Evolutionary conservation across 225 moss, liverwort and hornwort species (phyloP).

Genomic region (Takakia lepidozioides): DNA sequence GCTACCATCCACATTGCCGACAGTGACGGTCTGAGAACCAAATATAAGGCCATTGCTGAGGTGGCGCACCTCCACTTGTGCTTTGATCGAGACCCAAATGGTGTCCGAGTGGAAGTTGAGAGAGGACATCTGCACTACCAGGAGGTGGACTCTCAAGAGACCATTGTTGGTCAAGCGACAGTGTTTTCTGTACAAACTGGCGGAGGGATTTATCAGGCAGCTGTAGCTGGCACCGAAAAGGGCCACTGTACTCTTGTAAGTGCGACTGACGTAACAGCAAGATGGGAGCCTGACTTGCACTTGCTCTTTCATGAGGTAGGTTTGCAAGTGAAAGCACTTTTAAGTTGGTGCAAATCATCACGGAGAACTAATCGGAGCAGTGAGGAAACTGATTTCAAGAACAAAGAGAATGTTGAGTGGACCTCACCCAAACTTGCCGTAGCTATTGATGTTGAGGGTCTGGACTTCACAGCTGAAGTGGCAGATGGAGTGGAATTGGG

Average conservation of each 20-base stretch:
- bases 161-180: slow-evolving; percentile 40
- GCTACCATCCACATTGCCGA: slow-evolving; percentile 61
- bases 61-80: slow-evolving; percentile 58
- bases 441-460: slow-evolving; percentile 72
- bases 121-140: slow-evolving; percentile 63
- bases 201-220: slow-evolving; percentile 67
- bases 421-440: slow-evolving; percentile 46
- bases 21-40: slow-evolving; percentile 40
- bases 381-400: slow-evolving; percentile 23
- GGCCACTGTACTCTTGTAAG: slow-evolving; percentile 60
- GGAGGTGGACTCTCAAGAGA: slow-evolving; percentile 47
- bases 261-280: slow-evolving; percentile 51
- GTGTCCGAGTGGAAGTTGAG: slow-evolving; percentile 56
- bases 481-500: slow-evolving; percentile 60
- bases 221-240: slow-evolving; percentile 28
- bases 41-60: slow-evolving; percentile 66
- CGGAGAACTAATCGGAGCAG: slow-evolving; percentile 29
- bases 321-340: slow-evolving; percentile 56
- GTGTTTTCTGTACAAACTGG: slow-evolving; percentile 51
- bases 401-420: slow-evolving; percentile 30
- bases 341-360: slow-evolving; percentile 59
- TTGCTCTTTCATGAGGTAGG: slow-evolving; percentile 72
- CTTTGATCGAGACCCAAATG: slow-evolving; percentile 54
- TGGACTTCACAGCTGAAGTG: slow-evolving; percentile 50
- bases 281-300: slow-evolving; percentile 97